phyloP scores from a whole-genome alignment of 495 filamentous ascomycete species.

The Tuber brumale region DNA sequence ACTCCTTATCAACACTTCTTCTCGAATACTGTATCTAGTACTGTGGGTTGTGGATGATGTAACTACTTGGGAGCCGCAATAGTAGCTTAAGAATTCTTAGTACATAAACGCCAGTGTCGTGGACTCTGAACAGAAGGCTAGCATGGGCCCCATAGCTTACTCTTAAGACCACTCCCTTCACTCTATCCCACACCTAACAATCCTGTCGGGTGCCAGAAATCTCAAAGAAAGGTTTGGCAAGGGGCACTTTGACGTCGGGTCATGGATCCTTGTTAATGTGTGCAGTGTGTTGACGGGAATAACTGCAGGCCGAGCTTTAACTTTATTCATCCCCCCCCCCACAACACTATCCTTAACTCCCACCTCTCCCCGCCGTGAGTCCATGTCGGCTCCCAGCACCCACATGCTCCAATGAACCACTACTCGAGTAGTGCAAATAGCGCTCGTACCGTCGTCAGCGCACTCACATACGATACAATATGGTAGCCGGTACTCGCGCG shows the following conservation, averaged over 20 bases:
- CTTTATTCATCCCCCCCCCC: neutral
- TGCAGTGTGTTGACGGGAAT: too few species aligned
- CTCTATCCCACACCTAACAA: neutral
- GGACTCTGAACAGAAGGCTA: neutral
- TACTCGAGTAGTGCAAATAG: neutral
- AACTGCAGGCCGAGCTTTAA: neutral
- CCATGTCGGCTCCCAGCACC: neutral
- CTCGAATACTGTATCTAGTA: neutral
- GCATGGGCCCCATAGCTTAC: neutral
- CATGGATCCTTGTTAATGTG: neutral
- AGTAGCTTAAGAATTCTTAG: neutral
- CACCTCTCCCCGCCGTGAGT: neutral
- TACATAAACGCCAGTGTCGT: neutral
- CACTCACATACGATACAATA: neutral
- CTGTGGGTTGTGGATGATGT: neutral
- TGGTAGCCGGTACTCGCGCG: too few species aligned
- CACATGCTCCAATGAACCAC: neutral
- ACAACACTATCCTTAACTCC: neutral
- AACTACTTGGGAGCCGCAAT: neutral
- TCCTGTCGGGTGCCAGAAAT: neutral
- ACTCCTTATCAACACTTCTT: neutral
- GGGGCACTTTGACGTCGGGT: neutral
- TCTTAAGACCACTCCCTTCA: neutral
- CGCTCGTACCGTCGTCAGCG: neutral
- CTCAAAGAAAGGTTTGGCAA: neutral